A percentile compares a stretch with the other conserved stretches of the same genome.
Evolutionary conservation across 2,329 filamentous ascomycete genomes (phyloP).

Genomic region (Cordyceps tenuipes): DNA sequence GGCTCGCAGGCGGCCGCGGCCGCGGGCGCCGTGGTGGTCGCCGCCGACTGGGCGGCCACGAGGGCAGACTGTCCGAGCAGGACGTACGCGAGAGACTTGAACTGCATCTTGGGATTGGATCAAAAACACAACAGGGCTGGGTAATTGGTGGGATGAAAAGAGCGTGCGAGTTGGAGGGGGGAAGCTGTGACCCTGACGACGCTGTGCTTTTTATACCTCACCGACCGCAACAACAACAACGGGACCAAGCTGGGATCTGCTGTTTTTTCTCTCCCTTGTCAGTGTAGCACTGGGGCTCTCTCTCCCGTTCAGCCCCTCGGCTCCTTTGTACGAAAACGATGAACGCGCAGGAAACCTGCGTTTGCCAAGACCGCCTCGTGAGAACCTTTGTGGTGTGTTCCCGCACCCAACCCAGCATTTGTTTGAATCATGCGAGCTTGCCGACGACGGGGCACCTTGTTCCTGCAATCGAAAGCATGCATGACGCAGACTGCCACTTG

Average conservation of each 20-base stretch:
- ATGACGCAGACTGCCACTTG: not conserved
- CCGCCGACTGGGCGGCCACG: not conserved
- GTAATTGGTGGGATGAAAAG: not conserved
- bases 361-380: slow-evolving; percentile 10
- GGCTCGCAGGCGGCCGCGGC: slow-evolving; percentile 8
- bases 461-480: not conserved
- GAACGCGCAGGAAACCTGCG: not conserved
- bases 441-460: not conserved
- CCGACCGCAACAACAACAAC: not conserved
- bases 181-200: not conserved
- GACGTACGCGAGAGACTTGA: slow-evolving; percentile 6
- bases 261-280: not conserved
- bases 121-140: not conserved
- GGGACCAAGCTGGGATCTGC: not conserved
- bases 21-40: not conserved
- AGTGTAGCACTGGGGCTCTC: not conserved
- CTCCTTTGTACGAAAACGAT: not conserved
- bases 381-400: slow-evolving; percentile 12
- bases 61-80: slow-evolving; percentile 9
- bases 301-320: not conserved
- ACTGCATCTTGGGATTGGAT: slow-evolving; percentile 1
- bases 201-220: not conserved
- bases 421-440: not conserved
- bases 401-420: not conserved
- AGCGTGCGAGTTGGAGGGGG: not conserved